Percentiles rank a stretch among this genome's conserved stretches.
phyloP scores from a whole-genome alignment of 2,329 filamentous ascomycete species.

The Ophiostoma novo-ulmi region DNA sequence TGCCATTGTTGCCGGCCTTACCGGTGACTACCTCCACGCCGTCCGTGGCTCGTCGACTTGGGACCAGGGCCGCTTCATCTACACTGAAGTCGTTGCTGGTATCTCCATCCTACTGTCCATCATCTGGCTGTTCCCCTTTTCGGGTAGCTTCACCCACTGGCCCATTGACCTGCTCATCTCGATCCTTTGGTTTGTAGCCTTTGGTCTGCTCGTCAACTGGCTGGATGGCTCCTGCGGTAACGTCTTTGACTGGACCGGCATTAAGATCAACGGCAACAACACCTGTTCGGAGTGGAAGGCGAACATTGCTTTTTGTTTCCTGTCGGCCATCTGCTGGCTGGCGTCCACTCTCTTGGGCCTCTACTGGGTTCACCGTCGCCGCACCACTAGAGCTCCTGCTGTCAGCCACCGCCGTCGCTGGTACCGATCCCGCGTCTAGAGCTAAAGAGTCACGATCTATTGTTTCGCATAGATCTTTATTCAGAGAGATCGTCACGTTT shows the following conservation, averaged over 20 bases:
- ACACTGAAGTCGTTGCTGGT: conserved; percentile 65
- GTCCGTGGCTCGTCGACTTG: conserved; percentile 45
- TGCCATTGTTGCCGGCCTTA: conserved; percentile 66
- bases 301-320: conserved; percentile 64
- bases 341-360: conserved; percentile 55
- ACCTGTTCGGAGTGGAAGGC: conserved; percentile 67
- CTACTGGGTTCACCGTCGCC: conserved; percentile 48
- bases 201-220: conserved; percentile 59
- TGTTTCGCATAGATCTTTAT: not conserved
- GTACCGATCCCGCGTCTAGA: conserved; percentile 40
- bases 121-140: conserved; percentile 68
- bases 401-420: conserved; percentile 34
- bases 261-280: conserved; percentile 44
- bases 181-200: conserved; percentile 64
- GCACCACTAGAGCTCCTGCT: conserved; percentile 27
- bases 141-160: conserved; percentile 62
- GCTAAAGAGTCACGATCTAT: not conserved
- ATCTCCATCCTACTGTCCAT: conserved; percentile 64
- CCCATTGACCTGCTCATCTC: conserved; percentile 65
- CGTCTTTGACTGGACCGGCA: conserved; percentile 56
- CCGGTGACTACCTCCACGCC: conserved; percentile 59
- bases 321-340: conserved; percentile 67
- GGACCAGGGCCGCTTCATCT: conserved; percentile 64
- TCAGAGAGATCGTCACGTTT: not conserved
- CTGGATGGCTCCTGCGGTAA: conserved; percentile 48